These are phyloP conservation scores for Nicotiana rustica DNA, from an alignment of 305 asterid genomes.

Conservation along the genomic window DNA sequence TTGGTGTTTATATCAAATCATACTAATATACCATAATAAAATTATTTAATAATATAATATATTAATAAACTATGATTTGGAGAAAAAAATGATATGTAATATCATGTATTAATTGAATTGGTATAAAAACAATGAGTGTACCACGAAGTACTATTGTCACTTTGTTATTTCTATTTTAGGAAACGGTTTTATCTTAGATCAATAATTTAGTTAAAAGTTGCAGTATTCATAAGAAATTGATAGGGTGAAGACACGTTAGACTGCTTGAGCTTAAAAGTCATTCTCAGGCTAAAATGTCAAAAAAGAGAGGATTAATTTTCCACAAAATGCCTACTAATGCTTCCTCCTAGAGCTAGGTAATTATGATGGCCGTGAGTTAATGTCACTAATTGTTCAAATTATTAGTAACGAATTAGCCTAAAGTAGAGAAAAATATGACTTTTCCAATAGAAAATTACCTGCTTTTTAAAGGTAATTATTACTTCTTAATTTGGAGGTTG, in stretches of 20 bases:
- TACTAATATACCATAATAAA: too few species aligned
- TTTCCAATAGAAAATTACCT: constrained; percentile 17
- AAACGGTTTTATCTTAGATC: background rate
- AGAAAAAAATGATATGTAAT: too few species aligned
- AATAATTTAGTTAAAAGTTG: background rate
- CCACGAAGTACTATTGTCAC: too few species aligned
- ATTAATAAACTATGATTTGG: too few species aligned
- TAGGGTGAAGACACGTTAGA: constrained; percentile 25
- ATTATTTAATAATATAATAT: too few species aligned
- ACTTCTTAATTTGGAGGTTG: constrained; percentile 40
- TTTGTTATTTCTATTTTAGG: too few species aligned
- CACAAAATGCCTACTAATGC: background rate
- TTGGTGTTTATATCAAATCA: too few species aligned
- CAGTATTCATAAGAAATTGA: background rate
- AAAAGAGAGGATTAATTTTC: constrained; percentile 25
- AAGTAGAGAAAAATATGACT: constrained; percentile 5
- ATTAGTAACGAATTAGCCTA: constrained; percentile 40
- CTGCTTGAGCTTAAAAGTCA: constrained; percentile 14
- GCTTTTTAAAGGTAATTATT: constrained; percentile 39
- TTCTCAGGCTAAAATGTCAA: constrained; percentile 25
- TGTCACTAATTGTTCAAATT: constrained; percentile 19
- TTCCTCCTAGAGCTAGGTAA: constrained; percentile 10
- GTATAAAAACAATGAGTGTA: too few species aligned
- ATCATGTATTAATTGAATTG: too few species aligned
- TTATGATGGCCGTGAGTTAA: constrained; percentile 17